These are phyloP conservation scores for Cryphonectria naterciae DNA, from an alignment of 2,329 filamentous ascomycete species.

Conservation along the genomic window DNA sequence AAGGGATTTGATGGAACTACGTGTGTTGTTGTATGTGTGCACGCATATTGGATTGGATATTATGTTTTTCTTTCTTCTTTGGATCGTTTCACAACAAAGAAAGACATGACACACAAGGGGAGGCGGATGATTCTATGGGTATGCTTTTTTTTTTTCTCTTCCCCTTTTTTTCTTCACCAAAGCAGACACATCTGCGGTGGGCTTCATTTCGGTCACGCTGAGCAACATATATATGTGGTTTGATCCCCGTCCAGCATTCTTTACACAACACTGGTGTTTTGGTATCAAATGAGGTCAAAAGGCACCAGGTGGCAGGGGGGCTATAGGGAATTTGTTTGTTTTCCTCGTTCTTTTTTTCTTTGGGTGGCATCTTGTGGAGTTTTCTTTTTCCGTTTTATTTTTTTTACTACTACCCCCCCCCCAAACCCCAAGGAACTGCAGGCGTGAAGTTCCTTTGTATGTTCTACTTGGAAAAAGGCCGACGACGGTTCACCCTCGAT, in stretches of 20 bases:
- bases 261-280: background rate
- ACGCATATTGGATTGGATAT: background rate
- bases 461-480: background rate
- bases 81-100: background rate
- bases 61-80: background rate
- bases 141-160: background rate
- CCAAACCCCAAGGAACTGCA: background rate
- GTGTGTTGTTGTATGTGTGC: background rate
- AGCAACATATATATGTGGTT: background rate
- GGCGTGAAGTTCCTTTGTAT: constrained; percentile 7
- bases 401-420: background rate
- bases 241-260: background rate
- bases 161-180: no score
- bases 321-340: background rate
- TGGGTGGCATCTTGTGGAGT: background rate
- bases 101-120: background rate
- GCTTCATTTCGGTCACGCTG: background rate
- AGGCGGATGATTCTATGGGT: background rate
- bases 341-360: background rate
- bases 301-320: background rate
- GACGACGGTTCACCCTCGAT: background rate
- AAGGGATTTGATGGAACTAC: background rate
- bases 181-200: constrained; percentile 1
- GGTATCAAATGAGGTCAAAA: background rate
- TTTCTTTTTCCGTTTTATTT: background rate